These are phyloP conservation scores for Voacanga thouarsii DNA, from an alignment of 257 asterid genomes.

Conservation along the genomic window DNA sequence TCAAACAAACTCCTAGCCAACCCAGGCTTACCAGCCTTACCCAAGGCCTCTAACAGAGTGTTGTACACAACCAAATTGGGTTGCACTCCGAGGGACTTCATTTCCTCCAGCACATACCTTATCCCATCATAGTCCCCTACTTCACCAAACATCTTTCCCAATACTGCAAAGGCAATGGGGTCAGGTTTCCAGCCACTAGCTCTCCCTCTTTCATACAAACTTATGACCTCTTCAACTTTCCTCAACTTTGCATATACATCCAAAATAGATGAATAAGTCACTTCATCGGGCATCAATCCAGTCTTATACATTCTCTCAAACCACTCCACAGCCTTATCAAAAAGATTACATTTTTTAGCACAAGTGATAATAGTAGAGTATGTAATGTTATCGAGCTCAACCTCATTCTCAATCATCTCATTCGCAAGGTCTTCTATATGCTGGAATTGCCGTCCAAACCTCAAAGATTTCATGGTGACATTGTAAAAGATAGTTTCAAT, in stretches of 20 bases:
- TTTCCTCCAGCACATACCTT: constrained; percentile 70
- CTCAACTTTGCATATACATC: constrained; percentile 88
- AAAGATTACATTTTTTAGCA: constrained; percentile 84
- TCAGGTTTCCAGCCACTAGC: constrained; percentile 98
- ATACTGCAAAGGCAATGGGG: constrained; percentile 62
- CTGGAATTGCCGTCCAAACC: constrained; percentile 81
- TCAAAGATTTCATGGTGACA: constrained; percentile 81
- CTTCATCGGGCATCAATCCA: constrained; percentile 96
- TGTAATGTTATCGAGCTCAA: constrained; percentile 80
- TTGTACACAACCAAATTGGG: constrained; percentile 87
- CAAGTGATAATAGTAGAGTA: constrained; percentile 86
- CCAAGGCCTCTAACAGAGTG: constrained; percentile 81
- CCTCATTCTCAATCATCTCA: constrained; percentile 69
- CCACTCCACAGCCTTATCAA: constrained; percentile 92
- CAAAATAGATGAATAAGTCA: constrained; percentile 80
- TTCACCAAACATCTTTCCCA: constrained; percentile 87
- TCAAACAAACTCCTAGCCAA: constrained; percentile 80
- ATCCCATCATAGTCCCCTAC: constrained; percentile 95
- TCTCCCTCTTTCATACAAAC: constrained; percentile 84
- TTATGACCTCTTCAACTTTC: constrained; percentile 83
- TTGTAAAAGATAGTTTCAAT: constrained; percentile 88
- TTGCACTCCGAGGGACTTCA: constrained; percentile 67
- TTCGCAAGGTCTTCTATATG: constrained; percentile 67
- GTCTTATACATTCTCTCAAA: constrained; percentile 95
- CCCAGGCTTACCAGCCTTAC: constrained; percentile 88